A percentile compares a stretch with the other conserved stretches of the same genome.
Conservation (phyloP, 352 stramenopile genomes). For the Phytophthora aleatoria region DNA sequence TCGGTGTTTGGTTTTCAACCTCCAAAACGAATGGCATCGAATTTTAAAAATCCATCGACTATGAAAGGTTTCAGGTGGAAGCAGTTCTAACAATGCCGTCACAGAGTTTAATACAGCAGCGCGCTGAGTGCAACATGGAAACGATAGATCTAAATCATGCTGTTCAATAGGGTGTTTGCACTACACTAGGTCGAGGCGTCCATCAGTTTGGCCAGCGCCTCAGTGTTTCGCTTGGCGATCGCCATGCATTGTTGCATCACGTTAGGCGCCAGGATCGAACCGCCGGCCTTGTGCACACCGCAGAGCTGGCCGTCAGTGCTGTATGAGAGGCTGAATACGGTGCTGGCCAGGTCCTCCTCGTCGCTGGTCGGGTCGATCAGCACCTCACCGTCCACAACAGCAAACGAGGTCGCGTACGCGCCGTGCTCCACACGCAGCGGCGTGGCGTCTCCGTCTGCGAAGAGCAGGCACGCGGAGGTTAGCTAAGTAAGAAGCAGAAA, state of each 20-base stretch:
- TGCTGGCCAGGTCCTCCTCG: conserved; percentile 66
- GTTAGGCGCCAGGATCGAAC: conserved; percentile 42
- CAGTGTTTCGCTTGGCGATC: conserved; percentile 51
- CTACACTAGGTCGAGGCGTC: conserved; percentile 22
- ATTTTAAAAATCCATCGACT: neutral
- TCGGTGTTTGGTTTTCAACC: neutral
- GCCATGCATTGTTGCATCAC: conserved; percentile 73
- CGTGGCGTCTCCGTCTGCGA: conserved; percentile 53
- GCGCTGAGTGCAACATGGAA: neutral
- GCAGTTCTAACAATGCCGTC: neutral
- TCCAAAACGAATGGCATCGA: neutral
- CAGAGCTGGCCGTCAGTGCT: conserved; percentile 65
- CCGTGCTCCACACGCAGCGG: conserved; percentile 61
- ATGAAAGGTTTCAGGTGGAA: neutral
- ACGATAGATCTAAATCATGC: neutral
- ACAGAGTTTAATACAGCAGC: neutral
- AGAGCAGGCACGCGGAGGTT: conserved; percentile 1
- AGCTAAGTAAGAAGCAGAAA: neutral
- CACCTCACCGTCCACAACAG: conserved; percentile 55
- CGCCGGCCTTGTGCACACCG: conserved; percentile 76
- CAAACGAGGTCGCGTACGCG: conserved; percentile 73
- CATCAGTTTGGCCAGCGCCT: conserved; percentile 47
- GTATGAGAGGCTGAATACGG: conserved; percentile 71
- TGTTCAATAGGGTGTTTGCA: neutral
- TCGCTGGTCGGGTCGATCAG: conserved; percentile 75